Evolutionary conservation across 345 rosid species (phyloP).

Genomic region (Syzygium oleosum): DNA sequence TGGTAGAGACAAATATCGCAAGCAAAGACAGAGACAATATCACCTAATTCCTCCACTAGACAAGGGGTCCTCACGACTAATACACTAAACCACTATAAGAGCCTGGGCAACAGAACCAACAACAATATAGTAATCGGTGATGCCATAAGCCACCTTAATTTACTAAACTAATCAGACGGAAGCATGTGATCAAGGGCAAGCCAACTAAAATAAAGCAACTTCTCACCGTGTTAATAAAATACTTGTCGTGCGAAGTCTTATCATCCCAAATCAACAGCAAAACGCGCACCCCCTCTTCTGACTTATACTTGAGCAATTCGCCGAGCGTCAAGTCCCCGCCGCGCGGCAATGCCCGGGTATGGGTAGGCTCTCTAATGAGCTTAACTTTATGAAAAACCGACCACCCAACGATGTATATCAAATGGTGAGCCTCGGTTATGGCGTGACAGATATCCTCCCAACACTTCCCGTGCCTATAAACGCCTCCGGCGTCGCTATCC

Average conservation of each 20-base stretch:
- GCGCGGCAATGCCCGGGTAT: slow-evolving; percentile 56
- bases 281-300: slow-evolving; percentile 90
- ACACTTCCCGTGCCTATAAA: slow-evolving; percentile 44
- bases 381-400: slow-evolving; percentile 76
- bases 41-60: not conserved
- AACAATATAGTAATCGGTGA: not conserved
- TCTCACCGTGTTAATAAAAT: slow-evolving; percentile 55
- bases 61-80: not conserved
- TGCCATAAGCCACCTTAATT: not conserved
- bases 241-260: slow-evolving; percentile 79
- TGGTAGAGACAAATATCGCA: not conserved
- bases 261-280: slow-evolving; percentile 90
- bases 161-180: not conserved
- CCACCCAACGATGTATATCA: slow-evolving; percentile 91
- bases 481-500: slow-evolving; percentile 26
- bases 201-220: not conserved
- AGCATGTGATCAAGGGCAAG: not conserved
- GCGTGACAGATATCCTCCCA: slow-evolving; percentile 97
- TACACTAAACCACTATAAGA: not conserved
- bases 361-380: slow-evolving; percentile 68
- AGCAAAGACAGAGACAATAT: not conserved
- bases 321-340: slow-evolving; percentile 89
- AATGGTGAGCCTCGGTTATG: slow-evolving; percentile 81
- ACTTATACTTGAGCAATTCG: slow-evolving; percentile 85
- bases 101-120: not conserved